Evolutionary conservation across 805 yeast genomes (phyloP), one percentile per base, ranked within the genome.

Genomic region (Maudiozyma pseudohumilis): DNA sequence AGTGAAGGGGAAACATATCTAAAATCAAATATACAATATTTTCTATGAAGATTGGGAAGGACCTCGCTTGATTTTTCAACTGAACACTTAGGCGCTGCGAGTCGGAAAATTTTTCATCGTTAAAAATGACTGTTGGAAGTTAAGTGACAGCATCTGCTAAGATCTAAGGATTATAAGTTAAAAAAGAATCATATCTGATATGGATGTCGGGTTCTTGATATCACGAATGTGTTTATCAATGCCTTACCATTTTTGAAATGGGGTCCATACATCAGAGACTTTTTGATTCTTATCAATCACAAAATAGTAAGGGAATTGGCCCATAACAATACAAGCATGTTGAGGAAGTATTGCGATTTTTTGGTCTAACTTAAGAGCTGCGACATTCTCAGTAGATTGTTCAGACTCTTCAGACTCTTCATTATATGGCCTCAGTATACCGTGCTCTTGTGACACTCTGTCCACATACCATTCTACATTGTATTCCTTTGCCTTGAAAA

Each of bases 381-480:
- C 35, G 11, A 50, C 45, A 2, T 50, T 29, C 6, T n/a, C 12
- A 10, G 15, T 16, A 7, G 23, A 6, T 6, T 19, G 11, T 8
- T 28, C 18, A 11, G 17, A 20, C 5, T 11, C 8, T 8, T 53
- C 48, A 4, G 48, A 34, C 4, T 34, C 34, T 2, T 56, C 60
- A 6, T 53, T 55, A 12, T 54, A 45, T 3, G 83, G 77, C n/a
- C 61, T 64, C 34, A 82, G 57, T 29, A 83, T 76, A 9, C 92
- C 94, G 52, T 83, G 94, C 50, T 83, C 94, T 55, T 83, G 92
- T 39, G 83, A 74, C 33, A 83, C 56, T 46, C 87, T 66, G 25
- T 75, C 81, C 10, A 83, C 74, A 33, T 59, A 55, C 88, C 88
- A 82, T 4, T 41, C 32, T 32, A 68, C 61, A 6, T 68, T 72